Evolutionary conservation across 148 eudicot species (phyloP), one percentile per base, ranked within the genome.

Genomic region (Rhododendron kiyosumense): DNA sequence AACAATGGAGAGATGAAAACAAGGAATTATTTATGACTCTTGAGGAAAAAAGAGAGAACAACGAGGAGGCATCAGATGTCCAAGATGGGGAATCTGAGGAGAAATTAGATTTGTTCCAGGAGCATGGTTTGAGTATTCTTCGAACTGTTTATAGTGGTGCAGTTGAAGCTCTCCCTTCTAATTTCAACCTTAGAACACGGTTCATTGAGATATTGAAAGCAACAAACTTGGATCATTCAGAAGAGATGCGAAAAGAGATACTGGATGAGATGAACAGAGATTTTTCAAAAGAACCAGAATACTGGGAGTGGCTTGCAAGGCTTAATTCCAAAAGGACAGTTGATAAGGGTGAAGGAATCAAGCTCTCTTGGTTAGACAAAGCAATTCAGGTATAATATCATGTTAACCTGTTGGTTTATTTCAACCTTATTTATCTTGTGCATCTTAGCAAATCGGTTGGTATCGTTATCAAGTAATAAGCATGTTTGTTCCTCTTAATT

Each of bases 261-360:
- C 84, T 92, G 85, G 87, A 90, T 88, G 96, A 91, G 82, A 92
- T 95, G 95, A 90, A 83, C 61, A 93, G 92, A 90, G 97, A 95
- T 83, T 96, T 96, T 87, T 91, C 92, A 22, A 84, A 88, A 65
- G 93, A 87, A 32, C 91, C 97, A 11, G 90, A 85, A 49, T 96
- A 94, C 85, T 96, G 98, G 99, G 93, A 93, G 67, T 96, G 98
- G 98, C 95, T 93, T 89, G 99, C 98, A 2, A 91, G 86, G 86
- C 88, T 26, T 67, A 87, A 82, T 63, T 82, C 83, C 51, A 86
- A 81, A 71, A 82, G 74, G 49, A 63, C 85, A 69, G 84, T 85
- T 41, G 91, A 86, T 85, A 78, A 85, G 75, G 84, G 84, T 69
- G 63, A 71, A 83, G 93, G 88, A 87, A 85, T 82, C 36, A 86